Evolutionary conservation across 2,329 filamentous ascomycete genomes (phyloP).

Genomic region (Ascochyta rabiei): DNA sequence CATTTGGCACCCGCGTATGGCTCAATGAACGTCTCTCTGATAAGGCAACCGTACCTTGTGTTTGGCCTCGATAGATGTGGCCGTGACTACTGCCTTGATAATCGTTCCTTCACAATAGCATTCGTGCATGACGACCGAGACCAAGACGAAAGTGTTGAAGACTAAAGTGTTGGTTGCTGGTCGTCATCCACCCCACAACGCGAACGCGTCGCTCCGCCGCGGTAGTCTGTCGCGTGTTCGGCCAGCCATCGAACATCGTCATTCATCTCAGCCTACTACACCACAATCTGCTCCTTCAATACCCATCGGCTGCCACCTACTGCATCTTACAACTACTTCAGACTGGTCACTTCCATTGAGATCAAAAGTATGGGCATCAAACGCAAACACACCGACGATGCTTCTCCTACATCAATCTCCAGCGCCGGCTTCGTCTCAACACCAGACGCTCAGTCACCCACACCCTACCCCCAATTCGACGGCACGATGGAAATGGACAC

Average conservation of each 20-base stretch:
- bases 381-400: constrained; percentile 61
- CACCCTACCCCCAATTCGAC: constrained; percentile 26
- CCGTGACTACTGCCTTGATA: no score
- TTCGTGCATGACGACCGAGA: not conserved
- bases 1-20: not conserved
- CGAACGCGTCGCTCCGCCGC: constrained; percentile 26
- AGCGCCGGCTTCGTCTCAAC: constrained; percentile 43
- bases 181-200: constrained; percentile 22
- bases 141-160: not conserved
- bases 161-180: not conserved
- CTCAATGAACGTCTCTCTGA: not conserved
- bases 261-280: constrained; percentile 13
- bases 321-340: not conserved
- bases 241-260: constrained; percentile 37
- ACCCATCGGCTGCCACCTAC: not conserved
- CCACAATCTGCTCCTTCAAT: not conserved
- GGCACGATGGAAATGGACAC: constrained; percentile 36
- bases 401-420: constrained; percentile 53
- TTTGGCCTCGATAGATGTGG: not conserved
- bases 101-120: not conserved
- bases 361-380: constrained; percentile 59
- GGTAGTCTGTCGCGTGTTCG: constrained; percentile 22
- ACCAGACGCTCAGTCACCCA: constrained; percentile 39
- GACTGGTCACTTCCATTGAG: not conserved
- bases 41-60: not conserved